Conservation (phyloP, 1,284 basidiomycete species). For the Coriolopsis trogii region DNA sequence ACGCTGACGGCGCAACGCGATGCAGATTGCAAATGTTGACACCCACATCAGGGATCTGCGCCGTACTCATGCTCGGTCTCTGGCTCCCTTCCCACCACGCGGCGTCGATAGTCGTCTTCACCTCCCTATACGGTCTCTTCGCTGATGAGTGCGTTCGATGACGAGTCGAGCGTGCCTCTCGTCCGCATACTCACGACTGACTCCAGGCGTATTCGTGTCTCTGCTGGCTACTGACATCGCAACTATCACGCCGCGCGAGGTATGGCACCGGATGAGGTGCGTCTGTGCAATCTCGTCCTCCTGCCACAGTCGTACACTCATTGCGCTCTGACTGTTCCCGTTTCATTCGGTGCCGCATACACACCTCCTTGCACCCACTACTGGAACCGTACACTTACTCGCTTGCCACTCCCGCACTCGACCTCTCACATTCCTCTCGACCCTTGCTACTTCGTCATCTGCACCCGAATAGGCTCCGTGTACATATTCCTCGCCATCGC, state of each 20-base stretch:
- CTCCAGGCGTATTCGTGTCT: slow-evolving; percentile 61
- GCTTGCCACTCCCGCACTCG: not conserved
- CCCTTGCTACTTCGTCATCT: too few species aligned
- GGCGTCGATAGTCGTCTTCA: slow-evolving; percentile 48
- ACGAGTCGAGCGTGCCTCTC: not conserved
- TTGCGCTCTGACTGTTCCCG: too few species aligned
- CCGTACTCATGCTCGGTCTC: slow-evolving; percentile 51
- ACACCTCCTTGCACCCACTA: too few species aligned
- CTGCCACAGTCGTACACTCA: not conserved
- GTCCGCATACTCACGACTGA: slow-evolving; percentile 5
- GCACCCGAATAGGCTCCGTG: slow-evolving; percentile 34
- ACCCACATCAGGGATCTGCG: slow-evolving; percentile 58
- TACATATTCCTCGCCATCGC: slow-evolving; percentile 34
- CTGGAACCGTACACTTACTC: not conserved
- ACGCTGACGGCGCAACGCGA: not conserved
- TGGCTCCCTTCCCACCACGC: slow-evolving; percentile 52
- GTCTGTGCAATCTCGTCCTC: not conserved
- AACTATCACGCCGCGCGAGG: slow-evolving; percentile 48
- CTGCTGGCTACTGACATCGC: slow-evolving; percentile 64
- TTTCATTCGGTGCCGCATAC: too few species aligned
- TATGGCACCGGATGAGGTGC: slow-evolving; percentile 34
- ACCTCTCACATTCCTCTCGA: too few species aligned
- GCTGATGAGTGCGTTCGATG: slow-evolving; percentile 27
- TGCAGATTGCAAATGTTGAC: slow-evolving; percentile 56
- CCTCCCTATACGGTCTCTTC: slow-evolving; percentile 55